These are phyloP conservation scores for Gypsophila paniculata DNA, from an alignment of 179 eudicot species.

Conservation along the genomic window DNA sequence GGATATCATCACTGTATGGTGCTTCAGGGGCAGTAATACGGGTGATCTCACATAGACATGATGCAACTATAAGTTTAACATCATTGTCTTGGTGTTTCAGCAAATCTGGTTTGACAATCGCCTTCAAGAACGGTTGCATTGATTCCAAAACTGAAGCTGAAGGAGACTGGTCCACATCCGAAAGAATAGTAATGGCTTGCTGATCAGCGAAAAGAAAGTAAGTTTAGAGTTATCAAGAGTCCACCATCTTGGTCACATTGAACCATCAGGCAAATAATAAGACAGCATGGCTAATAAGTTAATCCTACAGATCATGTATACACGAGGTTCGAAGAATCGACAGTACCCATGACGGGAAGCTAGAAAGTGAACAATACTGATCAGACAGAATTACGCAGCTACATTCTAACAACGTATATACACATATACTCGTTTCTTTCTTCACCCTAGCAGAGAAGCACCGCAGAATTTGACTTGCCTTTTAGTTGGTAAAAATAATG, in stretches of 20 bases:
- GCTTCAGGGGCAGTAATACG: conserved; percentile 97
- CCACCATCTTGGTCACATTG: background rate
- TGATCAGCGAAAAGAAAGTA: conserved; percentile 30
- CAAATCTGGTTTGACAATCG: conserved; percentile 72
- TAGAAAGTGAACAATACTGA: no score
- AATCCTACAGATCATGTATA: background rate
- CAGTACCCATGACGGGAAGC: no score
- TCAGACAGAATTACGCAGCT: background rate
- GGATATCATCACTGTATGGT: conserved; percentile 78
- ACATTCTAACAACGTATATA: background rate
- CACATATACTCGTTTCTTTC: background rate
- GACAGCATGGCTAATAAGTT: conserved; percentile 4
- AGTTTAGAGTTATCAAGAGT: background rate
- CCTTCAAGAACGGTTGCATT: conserved; percentile 74
- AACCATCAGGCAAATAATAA: conserved; percentile 5
- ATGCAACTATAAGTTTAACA: conserved; percentile 77
- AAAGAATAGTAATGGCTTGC: conserved; percentile 70
- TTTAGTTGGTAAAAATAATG: no score
- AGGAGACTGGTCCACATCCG: conserved; percentile 87
- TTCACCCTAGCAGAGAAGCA: background rate
- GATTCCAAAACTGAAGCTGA: conserved; percentile 56
- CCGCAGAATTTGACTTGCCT: no score
- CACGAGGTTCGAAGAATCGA: background rate
- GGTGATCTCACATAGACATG: conserved; percentile 93
- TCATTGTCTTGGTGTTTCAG: conserved; percentile 87